Evolutionary conservation across 495 filamentous ascomycete genomes (phyloP), one percentile per base, ranked within the genome.

Genomic region (Entonaema liquescens): DNA sequence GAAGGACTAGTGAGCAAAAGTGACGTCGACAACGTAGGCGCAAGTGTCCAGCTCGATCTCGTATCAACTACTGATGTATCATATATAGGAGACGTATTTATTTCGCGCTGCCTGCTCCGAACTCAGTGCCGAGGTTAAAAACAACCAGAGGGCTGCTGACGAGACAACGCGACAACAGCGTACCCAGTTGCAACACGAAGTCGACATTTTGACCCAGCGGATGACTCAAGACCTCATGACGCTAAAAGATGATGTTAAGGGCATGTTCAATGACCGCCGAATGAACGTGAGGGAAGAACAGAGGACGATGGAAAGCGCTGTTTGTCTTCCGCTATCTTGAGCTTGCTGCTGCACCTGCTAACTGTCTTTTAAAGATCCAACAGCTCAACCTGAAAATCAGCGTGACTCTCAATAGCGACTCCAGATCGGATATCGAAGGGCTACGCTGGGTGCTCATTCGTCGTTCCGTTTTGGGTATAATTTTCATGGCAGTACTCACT

Each of bases 21-120:
- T 33, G 78, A 80, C 65, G 80, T 82, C 62, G 78, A 80, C 55
- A 78, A 79, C 69, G 79, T 80, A 62, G 64, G 74, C 42, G 12
- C 25, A 67, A 11, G n/a, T n/a, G 2, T 15, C 11, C 23, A 15
- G 7, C 17, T 11, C 19, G 50, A 13, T n/a, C 17, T 50, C 19
- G 8, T 17, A n/a, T 57, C 17, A 4, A 25, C 15, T 12, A 15
- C 58, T 62, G 60, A 65, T 57, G 31, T 42, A 17, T 33, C 40
- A 6, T 8, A 5, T 17, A 23, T 60, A 89, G 86, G 93, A 97
- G 80, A 88, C 89, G 0, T 99, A 98, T 77, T 85, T 98, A 35
- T 99, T 99, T 83, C 87, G 92, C 40, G 95, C 95, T 15, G 95
- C 96, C 13, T 97, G 94, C 78, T 93, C 90, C 13, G 95, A 99